A percentile compares a stretch with the other conserved stretches of the same genome.
Evolutionary conservation across 768 basidiomycete genomes (phyloP).

Genomic region (Piloderma croceum): DNA sequence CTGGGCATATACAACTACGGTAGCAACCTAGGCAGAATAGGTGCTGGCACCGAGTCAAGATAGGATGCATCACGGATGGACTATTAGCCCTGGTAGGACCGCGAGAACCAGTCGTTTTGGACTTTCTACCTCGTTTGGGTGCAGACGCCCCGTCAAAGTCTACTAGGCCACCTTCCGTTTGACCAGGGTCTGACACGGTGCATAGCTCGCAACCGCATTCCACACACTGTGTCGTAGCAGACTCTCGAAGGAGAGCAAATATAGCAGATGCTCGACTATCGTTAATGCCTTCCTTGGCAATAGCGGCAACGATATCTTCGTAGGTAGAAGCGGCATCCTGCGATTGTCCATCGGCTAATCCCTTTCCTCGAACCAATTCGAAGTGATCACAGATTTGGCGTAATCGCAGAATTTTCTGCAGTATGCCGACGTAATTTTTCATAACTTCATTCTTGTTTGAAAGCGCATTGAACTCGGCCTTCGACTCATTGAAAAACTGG

Average conservation of each 20-base stretch:
- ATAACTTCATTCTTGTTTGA: conserved; percentile 87
- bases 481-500: conserved; percentile 82
- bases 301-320: conserved; percentile 73
- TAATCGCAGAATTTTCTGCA: conserved; percentile 92
- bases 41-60: conserved; percentile 92
- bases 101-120: conserved; percentile 55
- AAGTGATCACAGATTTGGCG: conserved; percentile 98
- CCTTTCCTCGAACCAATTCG: conserved; percentile 78
- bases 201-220: conserved; percentile 82
- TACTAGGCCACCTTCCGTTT: conserved; percentile 36
- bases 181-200: conserved; percentile 37
- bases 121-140: conserved; percentile 47
- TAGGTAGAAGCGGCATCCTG: conserved; percentile 56
- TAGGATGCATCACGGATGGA: conserved; percentile 54
- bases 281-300: conserved; percentile 75
- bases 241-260: conserved; percentile 79
- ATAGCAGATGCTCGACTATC: conserved; percentile 71
- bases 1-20: conserved; percentile 67
- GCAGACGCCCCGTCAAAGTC: conserved; percentile 47
- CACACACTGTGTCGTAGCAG: conserved; percentile 81
- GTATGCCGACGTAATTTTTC: conserved; percentile 97
- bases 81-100: conserved; percentile 69
- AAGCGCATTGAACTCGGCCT: conserved; percentile 86
- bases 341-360: conserved; percentile 36
- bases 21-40: conserved; percentile 88